A percentile compares a stretch with the other conserved stretches of the same genome.
These are phyloP conservation scores for Herpetomonas muscarum DNA, from an alignment of 208 protist species.

Conservation along the genomic window DNA sequence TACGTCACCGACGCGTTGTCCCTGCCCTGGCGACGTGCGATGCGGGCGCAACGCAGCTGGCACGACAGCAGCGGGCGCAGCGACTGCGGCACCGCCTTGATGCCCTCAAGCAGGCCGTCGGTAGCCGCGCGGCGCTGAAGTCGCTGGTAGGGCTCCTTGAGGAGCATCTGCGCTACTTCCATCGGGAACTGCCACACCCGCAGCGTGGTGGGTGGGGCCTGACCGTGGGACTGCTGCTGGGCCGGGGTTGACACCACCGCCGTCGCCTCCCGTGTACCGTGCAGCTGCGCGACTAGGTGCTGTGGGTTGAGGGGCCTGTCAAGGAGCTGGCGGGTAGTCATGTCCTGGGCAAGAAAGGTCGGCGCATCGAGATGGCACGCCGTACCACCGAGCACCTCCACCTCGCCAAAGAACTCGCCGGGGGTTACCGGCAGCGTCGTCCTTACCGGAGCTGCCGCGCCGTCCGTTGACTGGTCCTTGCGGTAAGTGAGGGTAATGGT, in stretches of 20 bases:
- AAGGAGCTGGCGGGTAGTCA: neutral
- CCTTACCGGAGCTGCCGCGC: neutral
- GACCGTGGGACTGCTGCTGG: neutral
- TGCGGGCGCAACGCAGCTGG: conserved; percentile 5
- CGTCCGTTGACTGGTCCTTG: conserved; percentile 4
- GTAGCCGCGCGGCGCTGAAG: conserved; percentile 31
- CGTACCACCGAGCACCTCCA: conserved; percentile 24
- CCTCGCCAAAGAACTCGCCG: conserved; percentile 42
- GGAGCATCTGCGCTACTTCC: conserved; percentile 37
- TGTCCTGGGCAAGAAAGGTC: neutral
- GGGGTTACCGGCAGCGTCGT: conserved; percentile 10
- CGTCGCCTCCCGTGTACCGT: neutral
- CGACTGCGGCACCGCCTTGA: conserved; percentile 11
- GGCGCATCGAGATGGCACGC: conserved; percentile 9
- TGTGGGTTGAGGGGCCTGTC: neutral
- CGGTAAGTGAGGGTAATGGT: neutral
- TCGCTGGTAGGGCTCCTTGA: conserved; percentile 30
- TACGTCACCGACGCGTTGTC: neutral
- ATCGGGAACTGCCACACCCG: conserved; percentile 36
- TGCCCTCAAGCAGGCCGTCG: conserved; percentile 16
- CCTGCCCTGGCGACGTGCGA: neutral
- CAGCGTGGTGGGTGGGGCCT: neutral
- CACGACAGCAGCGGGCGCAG: conserved; percentile 8
- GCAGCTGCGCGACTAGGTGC: neutral
- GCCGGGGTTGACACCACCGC: neutral